phyloP scores from a whole-genome alignment of 164 flowering plant genomes.

The Taxillus chinensis region DNA sequence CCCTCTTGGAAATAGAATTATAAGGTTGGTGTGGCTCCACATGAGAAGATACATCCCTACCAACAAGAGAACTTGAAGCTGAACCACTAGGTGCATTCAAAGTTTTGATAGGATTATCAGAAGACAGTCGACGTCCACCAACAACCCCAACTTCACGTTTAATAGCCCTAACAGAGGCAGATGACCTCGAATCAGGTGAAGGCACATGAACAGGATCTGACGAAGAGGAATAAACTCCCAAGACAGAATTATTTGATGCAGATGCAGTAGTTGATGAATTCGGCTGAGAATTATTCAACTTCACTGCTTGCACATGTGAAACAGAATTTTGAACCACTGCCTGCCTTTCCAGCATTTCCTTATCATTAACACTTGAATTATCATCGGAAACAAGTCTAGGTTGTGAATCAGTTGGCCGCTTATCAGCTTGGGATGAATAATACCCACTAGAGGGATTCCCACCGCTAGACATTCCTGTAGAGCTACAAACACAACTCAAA shows the following conservation, averaged over 20 bases:
- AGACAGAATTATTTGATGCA: slow-evolving; percentile 48
- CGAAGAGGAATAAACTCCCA: slow-evolving; percentile 81
- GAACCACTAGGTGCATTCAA: slow-evolving; percentile 35
- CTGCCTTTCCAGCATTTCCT: slow-evolving; percentile 24
- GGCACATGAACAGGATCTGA: slow-evolving; percentile 97
- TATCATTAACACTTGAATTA: slow-evolving; percentile 18
- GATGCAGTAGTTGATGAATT: slow-evolving; percentile 32
- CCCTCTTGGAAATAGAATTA: slow-evolving; percentile 31
- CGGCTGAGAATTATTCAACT: slow-evolving; percentile 26
- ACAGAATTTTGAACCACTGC: slow-evolving; percentile 18
- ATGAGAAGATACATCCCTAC: slow-evolving; percentile 26
- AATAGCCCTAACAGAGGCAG: slow-evolving; percentile 75
- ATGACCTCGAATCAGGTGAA: slow-evolving; percentile 62
- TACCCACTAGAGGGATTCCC: slow-evolving; percentile 30
- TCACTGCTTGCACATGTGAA: slow-evolving; percentile 23
- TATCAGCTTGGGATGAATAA: slow-evolving; percentile 24
- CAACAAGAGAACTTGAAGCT: slow-evolving; percentile 24
- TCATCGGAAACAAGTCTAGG: slow-evolving; percentile 25
- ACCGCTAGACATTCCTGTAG: slow-evolving; percentile 22
- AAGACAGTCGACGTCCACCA: slow-evolving; percentile 54
- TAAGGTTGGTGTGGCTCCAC: slow-evolving; percentile 34
- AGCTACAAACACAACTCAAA: slow-evolving; percentile 20
- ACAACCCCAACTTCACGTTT: slow-evolving; percentile 93
- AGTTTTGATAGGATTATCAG: slow-evolving; percentile 39
- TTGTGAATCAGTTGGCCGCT: slow-evolving; percentile 25